Base-by-base conservation (phyloP, 192 early-diverging fungal genomes). In the Spizellomyces punctatus region DNA sequence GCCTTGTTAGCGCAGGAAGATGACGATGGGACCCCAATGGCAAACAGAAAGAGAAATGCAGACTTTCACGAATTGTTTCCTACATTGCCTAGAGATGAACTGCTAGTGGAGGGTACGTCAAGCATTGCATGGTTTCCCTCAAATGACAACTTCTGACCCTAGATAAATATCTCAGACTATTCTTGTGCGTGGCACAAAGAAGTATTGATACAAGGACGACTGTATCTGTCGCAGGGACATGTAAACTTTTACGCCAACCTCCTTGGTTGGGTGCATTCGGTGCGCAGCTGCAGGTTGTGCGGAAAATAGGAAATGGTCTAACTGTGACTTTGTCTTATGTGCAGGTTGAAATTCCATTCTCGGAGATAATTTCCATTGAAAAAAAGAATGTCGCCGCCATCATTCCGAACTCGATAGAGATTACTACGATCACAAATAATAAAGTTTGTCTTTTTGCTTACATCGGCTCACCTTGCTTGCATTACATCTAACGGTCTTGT, bases 111-210 rank as follows among this genome's bases (percentile, higher is more conserved):
- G 5, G 80, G 77, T 81, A 58, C 10, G 61, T 27, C 10, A 8
- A 7, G 59, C 27, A 52, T 27, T 19, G 4, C 56, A 16, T 7
- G 0, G 6, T 10, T 7, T 59, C 2, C 52, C 2, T 46, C 47
- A n/a, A 12, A 54, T 54, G 14, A 54, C 50, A 54, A n/a, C 14
- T 54, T 19, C 2, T 54, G 4, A 54, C 4, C 5, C 45, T 57
- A 36, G 27, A 36, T 16, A 7, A 57, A 57, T 41, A 22, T 47
- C 8, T n/a, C 67, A 76, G 83, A 85, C 17, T 82, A 56, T 58
- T 64, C 71, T 8, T 85, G 83, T 63, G 83, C 83, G 4, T 85
- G 78, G 81, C 79, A 80, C 57, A 80, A 82, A 19, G 81, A 85
- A 64, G 67, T 81, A 2, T 63, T 85, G 8, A 66, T 85, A 5